Evolutionary conservation across 1,139 yeast genomes (phyloP), one percentile per base, ranked within the genome.

Genomic region (Pichia sp.): DNA sequence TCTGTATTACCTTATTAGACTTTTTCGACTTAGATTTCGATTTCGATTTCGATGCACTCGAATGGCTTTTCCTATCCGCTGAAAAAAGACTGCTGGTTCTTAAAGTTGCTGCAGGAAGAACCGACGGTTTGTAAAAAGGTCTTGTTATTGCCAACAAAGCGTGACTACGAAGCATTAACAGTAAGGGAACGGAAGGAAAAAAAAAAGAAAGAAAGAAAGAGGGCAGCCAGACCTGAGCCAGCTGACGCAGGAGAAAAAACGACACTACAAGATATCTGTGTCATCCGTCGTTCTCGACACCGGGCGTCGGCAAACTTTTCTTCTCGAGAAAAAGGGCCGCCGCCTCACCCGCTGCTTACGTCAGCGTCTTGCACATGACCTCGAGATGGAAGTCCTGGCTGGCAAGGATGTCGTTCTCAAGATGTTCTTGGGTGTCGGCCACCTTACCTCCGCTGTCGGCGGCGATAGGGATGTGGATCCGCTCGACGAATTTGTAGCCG

Each of bases 361-460:
- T 31, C 48, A 46, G 27, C 14, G 4, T 31, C 27, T 46, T 46
- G 10, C n/a, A 31, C 24, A 46, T 4, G 1, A 46, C 40, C 27
- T 46, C 63, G 38, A 67, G 17, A 6, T 59, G 58, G 55, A 67
- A 67, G 46, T 63, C 64, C 20, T 57, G 44, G 1, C 54, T 46
- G 0, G 71, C 70, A 20, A 30, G 51, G 12, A 66, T 56, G 79
- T 84, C 63, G 72, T 75, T 61, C 74, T 75, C 60, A 62, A 64
- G 34, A 0, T 61, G 60, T 3, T 63, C 63, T 7, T 33, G 31
- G 10, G 41, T 24, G 1, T 61, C 57, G 47, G 66, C 59, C 48
- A 62, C 38, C 17, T 46, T 33, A 1, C 60, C 58, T 47, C 65
- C 60, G 46, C 62, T 33, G 29, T 46, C 62, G 66, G 59, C 57